Evolutionary conservation across 1,284 basidiomycete genomes (phyloP).

Genomic region (Malassezia arunalokei): DNA sequence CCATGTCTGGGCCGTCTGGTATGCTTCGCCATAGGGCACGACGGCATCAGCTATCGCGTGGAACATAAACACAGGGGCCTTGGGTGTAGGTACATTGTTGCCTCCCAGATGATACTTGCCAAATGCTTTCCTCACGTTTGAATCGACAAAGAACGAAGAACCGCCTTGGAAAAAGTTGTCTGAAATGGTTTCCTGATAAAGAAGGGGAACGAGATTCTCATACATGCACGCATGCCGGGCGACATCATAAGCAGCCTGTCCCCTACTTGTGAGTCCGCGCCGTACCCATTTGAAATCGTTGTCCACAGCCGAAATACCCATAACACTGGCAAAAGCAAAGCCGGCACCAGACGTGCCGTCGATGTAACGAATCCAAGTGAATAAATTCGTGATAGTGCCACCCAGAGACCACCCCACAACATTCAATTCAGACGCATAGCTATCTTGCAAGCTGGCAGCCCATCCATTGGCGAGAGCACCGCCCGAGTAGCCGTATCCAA

Average conservation of each 20-base stretch:
- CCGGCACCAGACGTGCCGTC: conserved; percentile 28
- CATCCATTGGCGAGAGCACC: conserved; percentile 38
- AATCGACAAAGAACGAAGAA: conserved; percentile 19
- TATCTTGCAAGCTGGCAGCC: conserved; percentile 27
- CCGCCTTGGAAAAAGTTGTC: conserved; percentile 19
- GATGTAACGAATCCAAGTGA: conserved; percentile 12
- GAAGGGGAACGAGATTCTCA: conserved; percentile 2
- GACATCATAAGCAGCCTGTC: not conserved
- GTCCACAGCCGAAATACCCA: conserved; percentile 28
- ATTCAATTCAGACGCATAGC: conserved; percentile 27
- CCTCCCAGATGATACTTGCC: conserved; percentile 14
- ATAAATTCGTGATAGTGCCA: conserved; percentile 20
- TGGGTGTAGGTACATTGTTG: conserved; percentile 8
- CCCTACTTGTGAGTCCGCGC: conserved; percentile 17
- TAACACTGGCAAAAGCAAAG: conserved; percentile 25
- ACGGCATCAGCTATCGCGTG: conserved; percentile 30
- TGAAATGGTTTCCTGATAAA: conserved; percentile 8
- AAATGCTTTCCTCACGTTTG: not conserved
- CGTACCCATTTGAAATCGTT: conserved; percentile 25
- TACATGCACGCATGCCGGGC: not conserved
- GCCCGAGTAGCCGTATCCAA: conserved; percentile 37
- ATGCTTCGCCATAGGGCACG: conserved; percentile 24
- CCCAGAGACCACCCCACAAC: conserved; percentile 32
- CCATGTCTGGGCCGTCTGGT: conserved; percentile 9
- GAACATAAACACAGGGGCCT: conserved; percentile 28